Base-by-base conservation (phyloP, 768 basidiomycete genomes). In the Suillus spraguei region DNA sequence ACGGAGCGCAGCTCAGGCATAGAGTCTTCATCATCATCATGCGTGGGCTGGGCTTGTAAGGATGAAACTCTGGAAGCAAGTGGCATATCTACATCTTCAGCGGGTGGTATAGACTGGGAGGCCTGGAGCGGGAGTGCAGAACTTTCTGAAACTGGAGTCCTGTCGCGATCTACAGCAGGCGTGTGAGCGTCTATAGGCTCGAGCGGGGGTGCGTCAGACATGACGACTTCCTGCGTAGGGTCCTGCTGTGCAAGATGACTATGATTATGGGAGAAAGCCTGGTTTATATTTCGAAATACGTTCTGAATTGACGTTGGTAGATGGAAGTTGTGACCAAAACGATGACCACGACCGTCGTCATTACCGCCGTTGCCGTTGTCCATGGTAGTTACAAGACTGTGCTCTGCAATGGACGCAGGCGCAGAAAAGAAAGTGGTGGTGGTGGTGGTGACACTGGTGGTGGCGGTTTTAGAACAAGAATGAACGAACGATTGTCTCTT, bases 1-100 rank as follows among this genome's bases (percentile, higher is more conserved):
- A 81, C 68, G 5, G 78, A 73, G 60, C 76, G 76, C 24, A 83
- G 71, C 0, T 72, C 76, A 13, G 83, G 83, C 78, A 83, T 78
- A 14, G 75, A 77, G 60, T 76, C 77, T 35, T 77, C 74, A 44
- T 76, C 76, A 39, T 78, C 75, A 33, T 75, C 69, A 13, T 2
- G 67, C 7, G 4, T 62, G 55, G 33, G 60, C 41, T 35, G 20
- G 20, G 17, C 53, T 66, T 17, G 46, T 10, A 14, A n/a, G 22
- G 44, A 32, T 22, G 66, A 22, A 13, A 24, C 10, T 28, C 36
- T 46, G 2, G 36, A 50, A 32, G 42, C 44, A 17, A 60, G 33
- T 46, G 66, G 60, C 35, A 68, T 65, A 9, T 61, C 63, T 13
- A 59, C 9, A 20, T 69, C 66, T 11, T 47, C 41, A 22, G 59